A percentile compares a stretch with the other conserved stretches of the same genome.
These are phyloP conservation scores for Fusarium compactum DNA, from an alignment of 2,329 filamentous ascomycete species.

Conservation along the genomic window DNA sequence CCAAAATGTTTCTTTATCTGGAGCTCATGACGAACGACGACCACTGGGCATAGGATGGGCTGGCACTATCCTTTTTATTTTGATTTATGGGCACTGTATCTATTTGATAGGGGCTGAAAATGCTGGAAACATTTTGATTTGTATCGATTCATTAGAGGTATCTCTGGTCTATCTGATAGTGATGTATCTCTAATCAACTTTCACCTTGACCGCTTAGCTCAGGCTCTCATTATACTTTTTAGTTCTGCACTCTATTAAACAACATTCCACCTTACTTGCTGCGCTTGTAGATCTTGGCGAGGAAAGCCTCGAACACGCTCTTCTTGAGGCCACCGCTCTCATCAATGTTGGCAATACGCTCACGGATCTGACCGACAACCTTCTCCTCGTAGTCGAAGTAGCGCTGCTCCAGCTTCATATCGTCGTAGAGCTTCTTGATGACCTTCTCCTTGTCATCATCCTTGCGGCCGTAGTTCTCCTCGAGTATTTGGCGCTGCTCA, in stretches of 20 bases:
- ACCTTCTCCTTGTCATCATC: conserved; percentile 83
- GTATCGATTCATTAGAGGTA: conserved; percentile 29
- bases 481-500: conserved; percentile 88
- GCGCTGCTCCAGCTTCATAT: conserved; percentile 83
- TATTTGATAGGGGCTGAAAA: background rate
- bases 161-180: conserved; percentile 28
- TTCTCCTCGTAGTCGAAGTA: conserved; percentile 94
- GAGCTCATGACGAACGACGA: background rate
- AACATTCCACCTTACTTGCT: conserved; percentile 75
- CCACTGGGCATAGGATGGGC: conserved; percentile 6
- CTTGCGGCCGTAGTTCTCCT: conserved; percentile 95
- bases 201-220: conserved; percentile 6
- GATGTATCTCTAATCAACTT: conserved; percentile 25
- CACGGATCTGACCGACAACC: conserved; percentile 80
- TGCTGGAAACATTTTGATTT: background rate
- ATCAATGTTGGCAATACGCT: conserved; percentile 82
- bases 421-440: conserved; percentile 90
- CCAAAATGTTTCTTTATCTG: conserved; percentile 11
- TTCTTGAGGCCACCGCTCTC: conserved; percentile 92
- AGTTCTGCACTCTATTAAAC: conserved; percentile 4
- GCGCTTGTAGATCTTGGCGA: conserved; percentile 98
- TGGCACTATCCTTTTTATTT: conserved; percentile 5
- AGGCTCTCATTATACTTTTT: conserved; percentile 6
- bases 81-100: background rate
- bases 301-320: conserved; percentile 87